Evolutionary conservation across 2,329 filamentous ascomycete genomes (phyloP).

Genomic region (Fusarium chlamydosporum): DNA sequence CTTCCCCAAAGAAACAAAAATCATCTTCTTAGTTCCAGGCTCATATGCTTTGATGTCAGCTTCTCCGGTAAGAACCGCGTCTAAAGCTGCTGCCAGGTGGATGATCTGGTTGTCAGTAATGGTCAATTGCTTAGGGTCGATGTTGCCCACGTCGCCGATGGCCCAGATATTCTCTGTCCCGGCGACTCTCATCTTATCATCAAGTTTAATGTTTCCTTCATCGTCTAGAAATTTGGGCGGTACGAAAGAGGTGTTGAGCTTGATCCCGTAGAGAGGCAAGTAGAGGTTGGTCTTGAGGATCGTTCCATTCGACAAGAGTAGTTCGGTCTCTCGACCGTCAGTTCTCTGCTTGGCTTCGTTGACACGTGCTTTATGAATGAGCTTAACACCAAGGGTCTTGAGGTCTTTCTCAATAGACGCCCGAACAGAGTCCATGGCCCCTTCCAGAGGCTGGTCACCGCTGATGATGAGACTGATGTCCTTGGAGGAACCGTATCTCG

Average conservation of each 20-base stretch:
- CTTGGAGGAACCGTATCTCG: conserved; percentile 51
- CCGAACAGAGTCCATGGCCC: conserved; percentile 52
- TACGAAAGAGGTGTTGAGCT: conserved; percentile 60
- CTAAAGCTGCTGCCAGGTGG: conserved; percentile 53
- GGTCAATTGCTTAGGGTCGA: conserved; percentile 58
- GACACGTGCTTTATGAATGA: conserved; percentile 56
- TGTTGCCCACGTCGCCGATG: conserved; percentile 59
- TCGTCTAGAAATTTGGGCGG: conserved; percentile 54
- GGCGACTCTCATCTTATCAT: conserved; percentile 52
- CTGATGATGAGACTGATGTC: conserved; percentile 50
- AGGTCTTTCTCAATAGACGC: conserved; percentile 47
- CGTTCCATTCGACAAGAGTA: conserved; percentile 53
- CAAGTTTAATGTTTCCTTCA: conserved; percentile 54
- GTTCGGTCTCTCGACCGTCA: conserved; percentile 20
- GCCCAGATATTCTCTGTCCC: conserved; percentile 59
- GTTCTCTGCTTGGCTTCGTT: conserved; percentile 25
- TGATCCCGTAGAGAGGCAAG: conserved; percentile 61
- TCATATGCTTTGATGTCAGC: conserved; percentile 32
- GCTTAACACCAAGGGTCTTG: conserved; percentile 47
- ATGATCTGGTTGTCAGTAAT: conserved; percentile 54
- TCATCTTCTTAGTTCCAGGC: conserved; percentile 48
- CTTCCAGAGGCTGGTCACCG: conserved; percentile 40
- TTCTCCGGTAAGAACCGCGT: conserved; percentile 44
- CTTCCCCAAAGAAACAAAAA: conserved; percentile 51
- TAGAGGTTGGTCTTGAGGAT: conserved; percentile 57